phyloP scores from a whole-genome alignment of 305 asterid species.

The Fraxinus ornus region DNA sequence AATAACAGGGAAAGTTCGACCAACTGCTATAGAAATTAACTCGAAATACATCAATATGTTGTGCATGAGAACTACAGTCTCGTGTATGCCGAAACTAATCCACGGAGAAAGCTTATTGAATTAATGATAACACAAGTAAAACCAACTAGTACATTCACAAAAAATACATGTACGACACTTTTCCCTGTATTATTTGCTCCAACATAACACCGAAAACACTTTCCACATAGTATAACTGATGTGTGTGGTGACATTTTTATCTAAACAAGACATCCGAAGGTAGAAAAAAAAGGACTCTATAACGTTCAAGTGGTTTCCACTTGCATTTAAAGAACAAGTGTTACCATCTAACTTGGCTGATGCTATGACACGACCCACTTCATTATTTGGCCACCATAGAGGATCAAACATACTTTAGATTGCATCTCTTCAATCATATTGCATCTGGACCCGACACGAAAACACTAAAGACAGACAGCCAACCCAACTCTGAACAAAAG shows the following conservation, averaged over 20 bases:
- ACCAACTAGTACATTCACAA: conserved; percentile 22
- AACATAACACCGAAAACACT: conserved; percentile 12
- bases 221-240: conserved; percentile 25
- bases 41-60: not conserved
- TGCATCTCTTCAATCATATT: conserved; percentile 15
- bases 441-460: conserved; percentile 12
- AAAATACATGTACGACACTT: conserved; percentile 19
- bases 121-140: not conserved
- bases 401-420: conserved; percentile 16
- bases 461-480: conserved; percentile 21
- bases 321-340: conserved; percentile 20
- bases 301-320: conserved; percentile 16
- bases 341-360: conserved; percentile 5
- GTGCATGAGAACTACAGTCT: not conserved
- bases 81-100: not conserved
- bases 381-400: conserved; percentile 24
- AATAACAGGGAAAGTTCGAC: not conserved
- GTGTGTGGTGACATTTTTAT: conserved; percentile 9
- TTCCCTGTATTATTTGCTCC: conserved; percentile 28
- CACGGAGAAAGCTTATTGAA: not conserved
- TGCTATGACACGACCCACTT: conserved; percentile 21
- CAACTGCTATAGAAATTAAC: too few species aligned
- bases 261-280: conserved; percentile 13
- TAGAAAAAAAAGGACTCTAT: conserved; percentile 21
- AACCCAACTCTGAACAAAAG: conserved; percentile 28